phyloP scores from a whole-genome alignment of 257 asterid genomes.

The Nicotiana undulata region DNA sequence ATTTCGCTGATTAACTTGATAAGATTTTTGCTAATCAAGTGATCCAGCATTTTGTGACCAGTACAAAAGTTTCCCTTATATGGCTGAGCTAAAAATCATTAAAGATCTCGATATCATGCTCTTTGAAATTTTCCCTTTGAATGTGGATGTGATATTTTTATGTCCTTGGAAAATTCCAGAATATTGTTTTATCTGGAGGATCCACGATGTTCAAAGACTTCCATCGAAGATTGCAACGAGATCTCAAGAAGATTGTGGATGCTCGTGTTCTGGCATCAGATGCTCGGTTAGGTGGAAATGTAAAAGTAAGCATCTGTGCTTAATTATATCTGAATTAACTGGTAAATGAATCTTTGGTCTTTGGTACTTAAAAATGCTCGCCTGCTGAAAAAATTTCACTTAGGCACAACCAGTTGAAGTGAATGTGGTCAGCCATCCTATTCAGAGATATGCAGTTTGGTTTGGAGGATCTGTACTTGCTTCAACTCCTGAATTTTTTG shows the following conservation, averaged over 20 bases:
- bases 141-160: neutral
- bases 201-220: slow-evolving; percentile 97
- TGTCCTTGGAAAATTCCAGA: slow-evolving; percentile 34
- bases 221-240: slow-evolving; percentile 81
- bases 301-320: slow-evolving; percentile 36
- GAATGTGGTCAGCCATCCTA: slow-evolving; percentile 87
- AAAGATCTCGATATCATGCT: neutral
- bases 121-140: neutral
- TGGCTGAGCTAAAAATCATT: neutral
- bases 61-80: neutral
- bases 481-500: slow-evolving; percentile 85
- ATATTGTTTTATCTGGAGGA: slow-evolving; percentile 92
- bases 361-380: neutral
- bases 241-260: slow-evolving; percentile 79
- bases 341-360: neutral
- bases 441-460: slow-evolving; percentile 98
- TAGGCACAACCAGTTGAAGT: slow-evolving; percentile 94
- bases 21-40: neutral
- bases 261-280: slow-evolving; percentile 71
- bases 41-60: neutral
- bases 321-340: neutral
- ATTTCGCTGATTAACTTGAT: neutral
- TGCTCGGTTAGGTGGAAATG: slow-evolving; percentile 57
- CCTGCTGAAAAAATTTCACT: slow-evolving; percentile 3
- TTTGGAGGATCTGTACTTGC: slow-evolving; percentile 98